Evolutionary conservation across 2,329 filamentous ascomycete species (phyloP), one percentile per base, ranked within the genome.

Genomic region (Monilinia fructicola): DNA sequence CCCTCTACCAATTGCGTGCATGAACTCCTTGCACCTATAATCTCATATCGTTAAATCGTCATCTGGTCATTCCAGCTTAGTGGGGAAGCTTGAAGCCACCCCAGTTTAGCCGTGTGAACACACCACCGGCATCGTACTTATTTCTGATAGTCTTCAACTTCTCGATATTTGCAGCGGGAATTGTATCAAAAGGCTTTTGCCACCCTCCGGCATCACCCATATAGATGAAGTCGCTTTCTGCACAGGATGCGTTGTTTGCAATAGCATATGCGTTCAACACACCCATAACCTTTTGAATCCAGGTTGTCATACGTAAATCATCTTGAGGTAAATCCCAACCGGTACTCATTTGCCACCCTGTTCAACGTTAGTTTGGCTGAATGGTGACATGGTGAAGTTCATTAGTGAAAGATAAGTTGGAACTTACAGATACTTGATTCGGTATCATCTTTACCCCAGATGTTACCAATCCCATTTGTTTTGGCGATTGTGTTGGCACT

Each of bases 281-380:
- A 18, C 76, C 76, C 1, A 73, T 64, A 6, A 78, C 64, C 26
- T 70, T 67, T 12, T 71, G 74, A 0, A 74, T 68, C 76, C 78
- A 80, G 21, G 71, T 69, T 2, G 75, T 73, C 26, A 81, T 71
- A 0, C 78, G 74, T 6, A 77, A 67, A 55, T 79, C 78, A 63
- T 80, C 78, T 9, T 74, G 70, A 0, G 72, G 74, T 12, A 75
- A 69, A 16, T 66, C 74, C 78, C 78, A 81, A 0, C 74, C 75
- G 0, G 78, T 80, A 23, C 75, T 74, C 26, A 79, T 68, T 72
- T 80, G 78, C 77, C 76, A 80, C 50, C 74, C 78, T 80, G 35
- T 50, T 48, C 31, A 3, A 31, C 35, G 28, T 46, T 61, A 35
- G 31, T 50, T 50, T n/a, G 4, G 4, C 16, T 16, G 23, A 40